Evolutionary conservation across 164 flowering plant genomes (phyloP), one percentile per base, ranked within the genome.

Genomic region (Echeveria elegans): DNA sequence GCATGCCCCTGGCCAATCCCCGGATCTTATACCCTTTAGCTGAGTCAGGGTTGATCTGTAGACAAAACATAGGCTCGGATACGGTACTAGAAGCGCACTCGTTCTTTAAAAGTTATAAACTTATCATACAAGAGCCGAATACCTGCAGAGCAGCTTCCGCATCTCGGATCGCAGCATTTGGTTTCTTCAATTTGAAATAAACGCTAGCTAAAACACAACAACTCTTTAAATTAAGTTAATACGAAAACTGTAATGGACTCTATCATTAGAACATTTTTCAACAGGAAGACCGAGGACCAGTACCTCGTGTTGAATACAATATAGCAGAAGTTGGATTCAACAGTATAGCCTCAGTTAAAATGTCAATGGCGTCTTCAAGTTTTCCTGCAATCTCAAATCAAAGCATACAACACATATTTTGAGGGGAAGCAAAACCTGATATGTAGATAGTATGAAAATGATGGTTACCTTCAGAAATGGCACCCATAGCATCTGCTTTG

Each of bases 141-240:
- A 77, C 82, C 80, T 77, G 65, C 64, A 80, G 69, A 71, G 80
- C 80, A 28, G 75, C 71, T 64, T 80, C 66, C 64, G 80, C 77
- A 74, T 79, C 82, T 12, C 75, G 77, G 30, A 77, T 77, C 37
- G 82, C 82, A 66, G 82, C 82, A 73, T 79, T 77, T 34, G 82
- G 82, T 62, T 79, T 79, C 65, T 77, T 74, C 64, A 77, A 38
- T 47, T 71, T 75, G 18, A 75, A 63, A 68, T 68, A 80, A 66
- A 73, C 71, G 66, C 72, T 61, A 45, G 80, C 82, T 80, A 23
- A 15, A 37, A 14, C 32, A 31, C 4, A 32, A 31, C 73, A 50
- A 66, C 58, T 56, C 10, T n/a, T n/a, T n/a, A n/a, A n/a, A n/a
- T 48, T 8, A 26, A 66, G 62, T 16, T 23, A 18, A 32, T 28